Evolutionary conservation across 306 rosid genomes (phyloP), one percentile per base, ranked within the genome.

Genomic region (Alnus glutinosa): DNA sequence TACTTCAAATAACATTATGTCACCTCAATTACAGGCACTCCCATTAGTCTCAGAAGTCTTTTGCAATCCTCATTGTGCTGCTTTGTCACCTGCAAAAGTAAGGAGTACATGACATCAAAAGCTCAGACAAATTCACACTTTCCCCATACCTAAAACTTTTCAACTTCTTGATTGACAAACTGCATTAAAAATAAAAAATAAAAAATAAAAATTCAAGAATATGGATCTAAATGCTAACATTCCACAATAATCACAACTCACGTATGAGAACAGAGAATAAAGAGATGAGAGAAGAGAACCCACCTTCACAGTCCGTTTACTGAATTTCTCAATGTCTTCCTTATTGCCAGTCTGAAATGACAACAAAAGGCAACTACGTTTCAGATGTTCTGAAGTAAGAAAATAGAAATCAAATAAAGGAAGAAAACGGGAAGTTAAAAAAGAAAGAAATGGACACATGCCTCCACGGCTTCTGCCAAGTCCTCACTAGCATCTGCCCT

Each of bases 1-100:
- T 39, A 64, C 70, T 81, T 73, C 42, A 28, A 75, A 83, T 51
- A 77, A 68, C 73, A 30, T 71, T 71, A 85, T 12, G 62, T 85
- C 78, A 95, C 98, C 98, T 95, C 98, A 74, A 95, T 82, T 36
- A 95, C 98, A 12, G 98, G 97, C 78, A 95, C 98, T 63, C 98
- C 98, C 98, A 91, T 95, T 79, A 95, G 98, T 86, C 92, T 91
- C 73, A 92, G 75, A 75, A 95, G 97, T 77, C 57, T 89, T 90
- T 88, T 89, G 88, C 98, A 95, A 80, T 92, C 97, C 1, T 95
- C 98, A 87, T 95, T 95, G 87, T 95, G 98, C 85, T 88, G 98
- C 85, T 89, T 91, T 54, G 98, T 94, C 80, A 94, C 98, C 97
- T 94, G 80, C 81, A 79, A 85, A 75, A 50, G 77, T 32, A 80